phyloP scores from a whole-genome alignment of 768 basidiomycete genomes.

The Royoungia palumana region DNA sequence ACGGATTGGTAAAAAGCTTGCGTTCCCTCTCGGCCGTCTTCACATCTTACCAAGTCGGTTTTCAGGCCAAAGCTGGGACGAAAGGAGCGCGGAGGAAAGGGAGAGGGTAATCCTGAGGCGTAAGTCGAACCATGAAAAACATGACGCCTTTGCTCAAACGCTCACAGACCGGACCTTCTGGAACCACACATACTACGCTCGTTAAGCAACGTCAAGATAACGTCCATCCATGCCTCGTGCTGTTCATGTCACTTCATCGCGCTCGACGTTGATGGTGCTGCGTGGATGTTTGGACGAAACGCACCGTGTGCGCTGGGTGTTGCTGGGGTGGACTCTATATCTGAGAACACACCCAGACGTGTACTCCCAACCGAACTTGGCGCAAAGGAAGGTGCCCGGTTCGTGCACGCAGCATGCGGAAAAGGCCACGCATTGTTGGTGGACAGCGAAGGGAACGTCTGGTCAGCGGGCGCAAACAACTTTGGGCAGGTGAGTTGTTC shows the following conservation, averaged over 20 bases:
- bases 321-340: conserved; percentile 51
- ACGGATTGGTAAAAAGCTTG: conserved; percentile 66
- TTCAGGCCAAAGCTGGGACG: conserved; percentile 72
- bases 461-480: conserved; percentile 80
- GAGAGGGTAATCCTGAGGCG: conserved; percentile 41
- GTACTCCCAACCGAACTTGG: conserved; percentile 61
- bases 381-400: conserved; percentile 51
- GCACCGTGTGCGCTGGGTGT: conserved; percentile 66
- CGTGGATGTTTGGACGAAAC: conserved; percentile 90
- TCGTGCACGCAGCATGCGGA: conserved; percentile 83
- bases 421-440: conserved; percentile 81
- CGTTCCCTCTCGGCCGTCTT: background rate
- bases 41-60: conserved; percentile 11
- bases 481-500: conserved; percentile 65
- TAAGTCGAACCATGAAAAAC: conserved; percentile 14
- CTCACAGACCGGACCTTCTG: conserved; percentile 72
- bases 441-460: conserved; percentile 75
- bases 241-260: conserved; percentile 73
- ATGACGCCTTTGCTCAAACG: background rate
- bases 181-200: conserved; percentile 90
- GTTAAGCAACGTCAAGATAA: conserved; percentile 71
- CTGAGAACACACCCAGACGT: conserved; percentile 70
- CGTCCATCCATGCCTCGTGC: conserved; percentile 74
- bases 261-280: conserved; percentile 70
- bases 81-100: conserved; percentile 59